Evolutionary conservation across 352 stramenopile genomes (phyloP).

Genomic region (Pythium folliculosum): DNA sequence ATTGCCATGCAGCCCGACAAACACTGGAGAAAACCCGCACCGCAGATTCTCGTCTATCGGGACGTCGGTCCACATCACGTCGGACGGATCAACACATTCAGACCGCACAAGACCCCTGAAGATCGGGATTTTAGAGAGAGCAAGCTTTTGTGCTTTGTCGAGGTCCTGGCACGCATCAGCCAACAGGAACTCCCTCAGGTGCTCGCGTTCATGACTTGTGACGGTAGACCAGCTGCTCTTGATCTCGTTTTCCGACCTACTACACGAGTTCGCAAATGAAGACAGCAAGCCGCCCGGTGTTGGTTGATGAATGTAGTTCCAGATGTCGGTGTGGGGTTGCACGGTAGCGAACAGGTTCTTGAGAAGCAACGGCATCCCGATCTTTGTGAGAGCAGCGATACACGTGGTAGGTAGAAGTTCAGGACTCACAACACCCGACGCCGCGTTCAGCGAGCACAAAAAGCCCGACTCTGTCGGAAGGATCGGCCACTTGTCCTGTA

Average conservation of each 20-base stretch:
- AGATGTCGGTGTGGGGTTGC: constrained; percentile 58
- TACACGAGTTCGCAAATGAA: constrained; percentile 8
- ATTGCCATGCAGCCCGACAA: constrained; percentile 10
- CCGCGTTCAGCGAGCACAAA: constrained; percentile 42
- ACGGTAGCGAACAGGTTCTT: constrained; percentile 55
- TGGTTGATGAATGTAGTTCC: constrained; percentile 74
- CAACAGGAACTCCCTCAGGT: constrained; percentile 51
- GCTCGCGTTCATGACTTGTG: constrained; percentile 34
- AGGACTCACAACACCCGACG: constrained; percentile 48
- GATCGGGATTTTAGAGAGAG: constrained; percentile 52
- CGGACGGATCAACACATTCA: constrained; percentile 16
- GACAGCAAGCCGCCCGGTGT: constrained; percentile 58
- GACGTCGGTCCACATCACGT: constrained; percentile 20
- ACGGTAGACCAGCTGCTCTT: constrained; percentile 31
- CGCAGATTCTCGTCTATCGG: background rate
- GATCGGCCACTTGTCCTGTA: constrained; percentile 73
- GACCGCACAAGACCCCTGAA: constrained; percentile 41
- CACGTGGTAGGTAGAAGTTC: constrained; percentile 49
- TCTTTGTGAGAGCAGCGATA: constrained; percentile 23
- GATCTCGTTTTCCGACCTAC: constrained; percentile 12
- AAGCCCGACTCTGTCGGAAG: constrained; percentile 52
- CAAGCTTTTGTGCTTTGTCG: constrained; percentile 30
- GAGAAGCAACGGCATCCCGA: constrained; percentile 57
- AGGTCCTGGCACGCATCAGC: constrained; percentile 43
- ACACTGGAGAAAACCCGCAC: constrained; percentile 1